Evolutionary conservation across 2,329 filamentous ascomycete genomes (phyloP).

Genomic region (Xylariaceae sp.): DNA sequence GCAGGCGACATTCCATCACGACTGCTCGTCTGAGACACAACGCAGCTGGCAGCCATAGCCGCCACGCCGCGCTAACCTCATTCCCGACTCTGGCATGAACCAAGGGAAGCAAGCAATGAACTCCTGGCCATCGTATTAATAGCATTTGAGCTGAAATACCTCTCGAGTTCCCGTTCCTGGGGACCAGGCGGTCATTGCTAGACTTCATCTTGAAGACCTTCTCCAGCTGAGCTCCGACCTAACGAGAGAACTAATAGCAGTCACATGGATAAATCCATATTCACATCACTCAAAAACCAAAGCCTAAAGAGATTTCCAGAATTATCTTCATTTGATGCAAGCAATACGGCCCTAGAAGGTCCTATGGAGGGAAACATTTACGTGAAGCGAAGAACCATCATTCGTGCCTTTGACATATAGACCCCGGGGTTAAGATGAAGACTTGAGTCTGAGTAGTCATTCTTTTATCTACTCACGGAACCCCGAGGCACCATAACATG

Average conservation of each 20-base stretch:
- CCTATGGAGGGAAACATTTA: conserved; percentile 18
- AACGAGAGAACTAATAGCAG: too few species aligned
- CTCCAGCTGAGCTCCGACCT: too few species aligned
- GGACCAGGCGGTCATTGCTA: too few species aligned
- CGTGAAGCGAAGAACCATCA: conserved; percentile 23
- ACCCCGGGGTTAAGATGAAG: background rate
- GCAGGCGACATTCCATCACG: conserved; percentile 13
- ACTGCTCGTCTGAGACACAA: background rate
- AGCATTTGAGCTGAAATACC: too few species aligned
- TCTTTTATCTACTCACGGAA: conserved; percentile 7
- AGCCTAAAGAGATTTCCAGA: conserved; percentile 9
- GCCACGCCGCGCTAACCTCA: background rate
- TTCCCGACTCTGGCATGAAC: background rate
- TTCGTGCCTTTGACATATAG: background rate
- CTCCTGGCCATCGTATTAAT: background rate
- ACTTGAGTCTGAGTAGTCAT: background rate
- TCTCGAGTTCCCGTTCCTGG: too few species aligned
- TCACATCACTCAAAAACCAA: background rate
- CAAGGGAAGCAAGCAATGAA: background rate
- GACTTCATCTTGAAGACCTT: too few species aligned
- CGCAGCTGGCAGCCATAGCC: background rate
- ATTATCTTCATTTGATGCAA: conserved; percentile 17
- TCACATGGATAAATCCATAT: too few species aligned
- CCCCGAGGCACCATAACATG: conserved; percentile 21
- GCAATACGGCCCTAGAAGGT: conserved; percentile 3